Evolutionary conservation across 768 basidiomycete genomes (phyloP), one percentile per base, ranked within the genome.

Genomic region (Fistulinella prunicolor): DNA sequence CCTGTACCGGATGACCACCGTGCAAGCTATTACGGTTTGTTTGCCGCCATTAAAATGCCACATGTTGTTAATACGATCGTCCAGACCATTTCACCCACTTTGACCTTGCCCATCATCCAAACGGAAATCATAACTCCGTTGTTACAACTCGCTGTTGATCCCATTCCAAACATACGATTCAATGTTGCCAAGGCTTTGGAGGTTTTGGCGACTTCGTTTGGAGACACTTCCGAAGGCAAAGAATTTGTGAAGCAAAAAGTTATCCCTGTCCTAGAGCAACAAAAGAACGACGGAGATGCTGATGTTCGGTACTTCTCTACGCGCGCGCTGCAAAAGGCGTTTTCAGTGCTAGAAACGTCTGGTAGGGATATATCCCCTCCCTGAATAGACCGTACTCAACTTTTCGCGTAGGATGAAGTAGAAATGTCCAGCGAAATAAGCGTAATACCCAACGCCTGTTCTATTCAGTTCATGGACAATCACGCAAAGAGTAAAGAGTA

Each of bases 151-250:
- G 84, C 89, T 14, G 75, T 77, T 43, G 96, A 99, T 65, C 83
- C 90, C 10, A 98, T 99, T 64, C 96, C 96, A 45, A 99, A 99
- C 70, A 98, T 99, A 67, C 90, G 96, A 30, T 99, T 99, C 78
- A 98, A 98, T 66, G 94, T 98, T 23, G 89, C 94, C 21, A 98
- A 97, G 69, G 86, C 89, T 22, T 73, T 98, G 58, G 95, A 98
- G 72, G 83, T 92, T 13, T 78, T 97, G 57, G 90, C 90, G 1
- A 73, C 72, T 14, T 79, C 87, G 0, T 85, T 89, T 55, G 82
- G 79, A 17, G 67, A 69, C 42, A 71, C 73, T 6, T 62, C 78
- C 1, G 87, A 90, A 46, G 96, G 95, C 7, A 79, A 74, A 43
- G 80, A 86, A 52, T 79, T 98, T 50, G 76, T 88, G 21, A 76